phyloP scores from a whole-genome alignment of 345 rosid genomes.

The Salix arbutifolia region DNA sequence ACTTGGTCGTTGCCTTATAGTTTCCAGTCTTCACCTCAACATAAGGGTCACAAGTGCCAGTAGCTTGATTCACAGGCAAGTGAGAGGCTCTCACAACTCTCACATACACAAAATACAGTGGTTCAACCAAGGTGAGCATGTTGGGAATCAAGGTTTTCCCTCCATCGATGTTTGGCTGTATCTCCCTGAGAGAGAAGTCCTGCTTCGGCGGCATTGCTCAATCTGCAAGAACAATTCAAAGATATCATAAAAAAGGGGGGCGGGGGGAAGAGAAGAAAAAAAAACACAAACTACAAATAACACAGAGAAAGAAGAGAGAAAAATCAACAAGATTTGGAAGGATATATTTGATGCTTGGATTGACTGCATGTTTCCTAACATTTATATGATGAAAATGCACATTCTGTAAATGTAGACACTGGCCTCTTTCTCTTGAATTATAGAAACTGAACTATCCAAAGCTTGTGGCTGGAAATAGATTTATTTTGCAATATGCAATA shows the following conservation, averaged over 20 bases:
- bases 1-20: background rate
- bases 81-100: background rate
- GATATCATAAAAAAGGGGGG: too few relatives aligned
- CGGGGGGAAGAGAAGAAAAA: too few relatives aligned
- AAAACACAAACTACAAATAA: too few relatives aligned
- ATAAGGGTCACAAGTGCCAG: background rate
- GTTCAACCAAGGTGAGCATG: slow-evolving; percentile 9
- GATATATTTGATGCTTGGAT: background rate
- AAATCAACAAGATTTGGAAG: too few relatives aligned
- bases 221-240: background rate
- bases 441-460: background rate
- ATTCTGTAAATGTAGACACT: background rate
- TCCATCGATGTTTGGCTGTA: slow-evolving; percentile 8
- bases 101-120: background rate
- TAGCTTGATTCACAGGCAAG: background rate
- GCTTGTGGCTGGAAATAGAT: background rate
- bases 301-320: too few relatives aligned
- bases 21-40: slow-evolving; percentile 3
- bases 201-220: slow-evolving; percentile 3
- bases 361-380: background rate
- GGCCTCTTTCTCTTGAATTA: background rate
- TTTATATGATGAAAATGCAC: background rate
- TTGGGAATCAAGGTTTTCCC: background rate
- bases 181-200: background rate
- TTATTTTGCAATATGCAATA: background rate